phyloP scores from a whole-genome alignment of 805 yeast genomes.

The Kodamaea restingae region DNA sequence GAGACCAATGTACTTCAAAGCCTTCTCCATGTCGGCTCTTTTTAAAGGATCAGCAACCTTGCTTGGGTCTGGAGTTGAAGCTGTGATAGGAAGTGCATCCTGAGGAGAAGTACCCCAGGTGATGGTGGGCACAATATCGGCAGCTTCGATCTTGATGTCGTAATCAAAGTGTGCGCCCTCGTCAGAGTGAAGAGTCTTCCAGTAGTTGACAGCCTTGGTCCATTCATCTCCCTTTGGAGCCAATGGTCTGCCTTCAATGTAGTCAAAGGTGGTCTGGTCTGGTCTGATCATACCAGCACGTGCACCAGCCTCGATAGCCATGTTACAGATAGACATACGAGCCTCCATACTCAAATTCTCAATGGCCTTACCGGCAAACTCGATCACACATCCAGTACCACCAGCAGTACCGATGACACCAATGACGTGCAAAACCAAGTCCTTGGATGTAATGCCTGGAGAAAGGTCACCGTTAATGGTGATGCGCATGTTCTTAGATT shows the following conservation, averaged over 20 bases:
- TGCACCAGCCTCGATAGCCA: slow-evolving; percentile 99
- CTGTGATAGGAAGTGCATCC: slow-evolving; percentile 94
- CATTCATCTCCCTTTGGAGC: slow-evolving; percentile 93
- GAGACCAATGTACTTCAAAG: slow-evolving; percentile 89
- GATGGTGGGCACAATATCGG: slow-evolving; percentile 89
- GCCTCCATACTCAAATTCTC: slow-evolving; percentile 92
- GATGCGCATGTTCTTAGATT: slow-evolving; percentile 94
- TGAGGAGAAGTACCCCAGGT: slow-evolving; percentile 99
- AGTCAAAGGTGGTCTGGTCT: slow-evolving; percentile 82
- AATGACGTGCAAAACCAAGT: slow-evolving; percentile 87
- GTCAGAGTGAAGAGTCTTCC: slow-evolving; percentile 86
- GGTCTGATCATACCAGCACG: slow-evolving; percentile 99
- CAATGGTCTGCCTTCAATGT: slow-evolving; percentile 88
- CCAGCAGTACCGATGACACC: slow-evolving; percentile 99
- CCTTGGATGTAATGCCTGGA: slow-evolving; percentile 94
- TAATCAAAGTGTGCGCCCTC: slow-evolving; percentile 86
- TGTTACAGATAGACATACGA: slow-evolving; percentile 98
- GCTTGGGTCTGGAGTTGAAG: slow-evolving; percentile 87
- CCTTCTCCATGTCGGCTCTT: slow-evolving; percentile 83
- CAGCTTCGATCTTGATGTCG: slow-evolving; percentile 75
- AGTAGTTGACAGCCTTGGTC: slow-evolving; percentile 89
- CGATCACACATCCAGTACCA: slow-evolving; percentile 96
- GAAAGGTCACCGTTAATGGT: slow-evolving; percentile 76
- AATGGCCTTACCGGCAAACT: slow-evolving; percentile 94
- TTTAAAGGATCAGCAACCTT: slow-evolving; percentile 64